Percentiles rank a stretch among this genome's conserved stretches.
These are phyloP conservation scores for Penicillium glabrum DNA, from an alignment of 2,329 filamentous ascomycete species.

Conservation along the genomic window DNA sequence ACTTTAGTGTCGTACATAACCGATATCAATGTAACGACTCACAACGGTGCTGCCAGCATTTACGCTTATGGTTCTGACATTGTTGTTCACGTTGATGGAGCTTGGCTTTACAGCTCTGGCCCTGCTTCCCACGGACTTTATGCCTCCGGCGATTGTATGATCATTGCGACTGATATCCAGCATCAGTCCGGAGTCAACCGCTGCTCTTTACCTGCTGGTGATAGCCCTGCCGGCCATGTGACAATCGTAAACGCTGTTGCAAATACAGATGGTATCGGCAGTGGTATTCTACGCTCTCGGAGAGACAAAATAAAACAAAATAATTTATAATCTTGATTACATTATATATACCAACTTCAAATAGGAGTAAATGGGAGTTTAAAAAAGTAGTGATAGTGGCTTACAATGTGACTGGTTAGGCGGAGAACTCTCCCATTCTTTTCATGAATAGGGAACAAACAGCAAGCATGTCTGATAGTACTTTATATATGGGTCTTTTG, in stretches of 20 bases:
- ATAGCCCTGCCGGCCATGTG: constrained; percentile 29
- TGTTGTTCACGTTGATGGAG: constrained; percentile 24
- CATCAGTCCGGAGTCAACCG: constrained; percentile 30
- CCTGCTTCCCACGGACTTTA: constrained; percentile 32
- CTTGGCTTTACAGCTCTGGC: constrained; percentile 26
- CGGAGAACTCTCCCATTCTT: no score
- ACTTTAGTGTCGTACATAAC: constrained; percentile 23
- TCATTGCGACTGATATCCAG: constrained; percentile 20
- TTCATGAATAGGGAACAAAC: no score
- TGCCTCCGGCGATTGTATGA: constrained; percentile 33
- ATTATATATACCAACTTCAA: no score
- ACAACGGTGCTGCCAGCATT: constrained; percentile 36
- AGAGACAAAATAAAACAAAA: neutral
- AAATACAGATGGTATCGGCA: constrained; percentile 14
- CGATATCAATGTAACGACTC: constrained; percentile 31
- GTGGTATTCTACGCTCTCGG: constrained; percentile 23
- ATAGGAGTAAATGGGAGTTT: no score
- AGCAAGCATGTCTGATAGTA: no score
- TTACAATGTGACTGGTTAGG: no score
- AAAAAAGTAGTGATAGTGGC: no score
- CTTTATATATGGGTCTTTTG: no score
- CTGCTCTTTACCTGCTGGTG: constrained; percentile 34
- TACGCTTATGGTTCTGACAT: constrained; percentile 32
- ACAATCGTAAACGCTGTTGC: constrained; percentile 27
- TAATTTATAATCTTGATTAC: no score